Conservation (phyloP, 768 basidiomycete genomes). For the Tulasnella sp. region DNA sequence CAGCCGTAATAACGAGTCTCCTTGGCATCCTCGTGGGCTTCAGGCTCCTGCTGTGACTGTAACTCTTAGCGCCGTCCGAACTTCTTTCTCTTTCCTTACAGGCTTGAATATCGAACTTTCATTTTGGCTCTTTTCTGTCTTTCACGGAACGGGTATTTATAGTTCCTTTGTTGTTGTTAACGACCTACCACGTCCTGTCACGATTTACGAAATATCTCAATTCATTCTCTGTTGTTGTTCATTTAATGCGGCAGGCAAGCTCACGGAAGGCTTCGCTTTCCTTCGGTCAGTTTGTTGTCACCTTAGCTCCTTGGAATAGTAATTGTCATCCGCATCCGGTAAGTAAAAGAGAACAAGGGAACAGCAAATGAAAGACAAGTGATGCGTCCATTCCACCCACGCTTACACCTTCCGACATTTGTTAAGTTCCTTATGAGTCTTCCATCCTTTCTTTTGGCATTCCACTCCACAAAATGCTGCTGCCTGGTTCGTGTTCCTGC, state of each 20-base stretch:
- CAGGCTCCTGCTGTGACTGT: background rate
- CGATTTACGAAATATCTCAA: background rate
- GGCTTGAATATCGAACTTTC: background rate
- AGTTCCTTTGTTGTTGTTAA: background rate
- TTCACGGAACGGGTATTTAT: background rate
- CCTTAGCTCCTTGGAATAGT: background rate
- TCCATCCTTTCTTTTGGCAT: slow-evolving; percentile 3
- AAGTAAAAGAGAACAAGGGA: background rate
- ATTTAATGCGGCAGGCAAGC: too few species aligned
- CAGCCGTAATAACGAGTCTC: background rate
- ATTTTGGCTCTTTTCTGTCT: background rate
- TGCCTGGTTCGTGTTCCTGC: background rate
- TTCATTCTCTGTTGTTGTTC: background rate
- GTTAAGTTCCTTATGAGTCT: background rate
- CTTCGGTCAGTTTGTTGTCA: background rate
- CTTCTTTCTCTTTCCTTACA: background rate
- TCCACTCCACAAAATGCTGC: background rate
- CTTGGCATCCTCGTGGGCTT: background rate
- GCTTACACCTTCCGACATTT: background rate
- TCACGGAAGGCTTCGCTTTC: background rate
- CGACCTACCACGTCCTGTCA: background rate
- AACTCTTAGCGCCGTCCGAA: background rate
- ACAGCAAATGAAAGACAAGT: background rate
- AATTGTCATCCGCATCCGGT: background rate
- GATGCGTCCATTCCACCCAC: background rate